Evolutionary conservation across 2,329 filamentous ascomycete species (phyloP), one percentile per base, ranked within the genome.

Genomic region (Arthrobotrys entomopaga): DNA sequence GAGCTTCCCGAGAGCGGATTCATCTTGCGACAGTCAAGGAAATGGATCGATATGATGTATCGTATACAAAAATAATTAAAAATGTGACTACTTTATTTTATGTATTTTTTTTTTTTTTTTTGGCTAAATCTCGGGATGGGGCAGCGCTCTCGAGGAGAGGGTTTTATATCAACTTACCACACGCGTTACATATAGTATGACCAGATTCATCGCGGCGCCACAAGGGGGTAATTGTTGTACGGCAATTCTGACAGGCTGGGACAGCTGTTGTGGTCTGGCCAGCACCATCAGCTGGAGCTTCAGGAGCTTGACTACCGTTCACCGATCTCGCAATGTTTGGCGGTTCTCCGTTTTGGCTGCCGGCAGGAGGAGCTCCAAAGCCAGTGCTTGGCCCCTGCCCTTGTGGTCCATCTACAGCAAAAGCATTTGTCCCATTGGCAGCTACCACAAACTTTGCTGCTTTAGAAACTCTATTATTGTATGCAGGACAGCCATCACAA

Each of bases 161-260:
- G 11, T 43, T 20, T 38, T 52, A 58, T 53, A 64, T 34, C 60
- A 73, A 86, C 90, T 81, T 86, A 96, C 93, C 95, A 84, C 95
- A 99, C 59, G 95, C 95, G 82, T 99, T 99, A 84, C 95, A 99
- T 77, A 99, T 99, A 3, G 94, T 96, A 82, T 97, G 93, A 1
- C 95, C 95, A 78, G 90, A 89, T 81, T 97, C 94, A 80, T 98
- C 95, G 79, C 95, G 87, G 80, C 95, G 87, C 95, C 95, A 99
- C 13, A 99, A 85, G 13, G 95, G 95, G 48, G 95, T 99, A 65
- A 98, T 94, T 0, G 95, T 98, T 11, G 95, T 99, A 29, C 90
- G 91, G 81, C 95, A 99, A 79, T 99, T 99, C 80, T 98, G 93
- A 78, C 95, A 99, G 11, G 95, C 93, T 77, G 96, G 93, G 20